Conservation (phyloP, 345 rosid species). For the Conringia planisiliqua region DNA sequence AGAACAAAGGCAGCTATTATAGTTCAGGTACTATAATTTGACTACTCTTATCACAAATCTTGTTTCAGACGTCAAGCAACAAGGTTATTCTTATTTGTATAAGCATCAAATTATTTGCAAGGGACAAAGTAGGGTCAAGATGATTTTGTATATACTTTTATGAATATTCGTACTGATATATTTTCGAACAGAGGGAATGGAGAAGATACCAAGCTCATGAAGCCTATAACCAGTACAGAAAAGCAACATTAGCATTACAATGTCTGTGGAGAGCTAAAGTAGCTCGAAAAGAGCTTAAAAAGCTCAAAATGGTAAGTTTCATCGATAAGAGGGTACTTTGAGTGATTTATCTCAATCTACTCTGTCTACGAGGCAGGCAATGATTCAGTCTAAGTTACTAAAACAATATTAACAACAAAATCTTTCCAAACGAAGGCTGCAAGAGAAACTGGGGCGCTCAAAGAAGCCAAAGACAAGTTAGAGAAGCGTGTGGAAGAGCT, state of each 20-base stretch:
- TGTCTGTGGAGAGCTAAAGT: constrained; percentile 59
- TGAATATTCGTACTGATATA: neutral
- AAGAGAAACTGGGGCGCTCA: constrained; percentile 68
- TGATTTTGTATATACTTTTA: neutral
- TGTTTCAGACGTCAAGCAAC: too few relatives aligned
- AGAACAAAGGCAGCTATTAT: constrained; percentile 55
- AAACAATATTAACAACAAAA: neutral
- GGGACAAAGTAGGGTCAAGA: neutral
- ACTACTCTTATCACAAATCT: neutral
- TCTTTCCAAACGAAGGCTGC: constrained; percentile 48
- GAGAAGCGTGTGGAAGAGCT: constrained; percentile 68
- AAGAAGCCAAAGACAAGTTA: constrained; percentile 64
- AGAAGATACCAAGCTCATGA: constrained; percentile 47
- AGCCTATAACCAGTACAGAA: constrained; percentile 42
- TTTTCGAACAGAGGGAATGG: constrained; percentile 49
- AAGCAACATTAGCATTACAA: constrained; percentile 50
- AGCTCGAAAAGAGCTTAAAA: constrained; percentile 63
- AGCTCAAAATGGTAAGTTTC: constrained; percentile 48
- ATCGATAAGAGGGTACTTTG: neutral
- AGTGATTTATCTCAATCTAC: neutral
- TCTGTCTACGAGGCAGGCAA: neutral
- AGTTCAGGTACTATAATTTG: constrained; percentile 45
- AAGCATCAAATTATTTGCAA: neutral
- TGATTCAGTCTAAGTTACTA: neutral
- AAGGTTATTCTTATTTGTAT: constrained; percentile 3